Percentiles rank a stretch among this genome's conserved stretches.
phyloP scores from a whole-genome alignment of 257 asterid species.

The Handroanthus guayacan region DNA sequence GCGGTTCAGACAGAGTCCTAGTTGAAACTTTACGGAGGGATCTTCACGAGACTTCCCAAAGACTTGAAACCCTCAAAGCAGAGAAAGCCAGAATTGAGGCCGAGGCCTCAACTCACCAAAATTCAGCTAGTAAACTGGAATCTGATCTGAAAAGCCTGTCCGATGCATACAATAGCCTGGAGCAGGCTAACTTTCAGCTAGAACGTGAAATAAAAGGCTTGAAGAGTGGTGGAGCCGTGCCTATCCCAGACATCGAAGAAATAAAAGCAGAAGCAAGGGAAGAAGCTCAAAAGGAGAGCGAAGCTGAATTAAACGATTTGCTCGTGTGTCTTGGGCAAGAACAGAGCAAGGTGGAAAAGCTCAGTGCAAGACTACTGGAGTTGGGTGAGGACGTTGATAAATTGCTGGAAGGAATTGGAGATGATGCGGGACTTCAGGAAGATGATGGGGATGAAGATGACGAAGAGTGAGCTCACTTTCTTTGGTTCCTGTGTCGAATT shows the following conservation, averaged over 20 bases:
- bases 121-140: conserved; percentile 67
- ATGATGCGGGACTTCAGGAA: conserved; percentile 61
- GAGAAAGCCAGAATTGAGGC: conserved; percentile 72
- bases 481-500: background rate
- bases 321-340: conserved; percentile 98
- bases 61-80: conserved; percentile 69
- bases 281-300: conserved; percentile 90
- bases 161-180: conserved; percentile 94
- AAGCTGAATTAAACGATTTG: conserved; percentile 82
- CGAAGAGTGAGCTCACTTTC: conserved; percentile 47
- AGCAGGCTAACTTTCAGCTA: conserved; percentile 75
- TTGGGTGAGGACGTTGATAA: conserved; percentile 82
- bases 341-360: conserved; percentile 93
- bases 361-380: conserved; percentile 66
- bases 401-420: conserved; percentile 78
- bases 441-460: conserved; percentile 64
- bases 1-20: conserved; percentile 73
- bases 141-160: conserved; percentile 89
- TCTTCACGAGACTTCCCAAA: conserved; percentile 68
- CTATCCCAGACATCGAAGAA: conserved; percentile 63
- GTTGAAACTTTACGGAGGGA: conserved; percentile 74
- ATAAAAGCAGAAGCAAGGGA: conserved; percentile 82
- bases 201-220: conserved; percentile 72
- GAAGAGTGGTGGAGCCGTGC: conserved; percentile 58
- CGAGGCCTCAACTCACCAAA: conserved; percentile 61